Evolutionary conservation across 139 green algal genomes (phyloP), one percentile per base, ranked within the genome.

Genomic region (Picochlorum costavermella): DNA sequence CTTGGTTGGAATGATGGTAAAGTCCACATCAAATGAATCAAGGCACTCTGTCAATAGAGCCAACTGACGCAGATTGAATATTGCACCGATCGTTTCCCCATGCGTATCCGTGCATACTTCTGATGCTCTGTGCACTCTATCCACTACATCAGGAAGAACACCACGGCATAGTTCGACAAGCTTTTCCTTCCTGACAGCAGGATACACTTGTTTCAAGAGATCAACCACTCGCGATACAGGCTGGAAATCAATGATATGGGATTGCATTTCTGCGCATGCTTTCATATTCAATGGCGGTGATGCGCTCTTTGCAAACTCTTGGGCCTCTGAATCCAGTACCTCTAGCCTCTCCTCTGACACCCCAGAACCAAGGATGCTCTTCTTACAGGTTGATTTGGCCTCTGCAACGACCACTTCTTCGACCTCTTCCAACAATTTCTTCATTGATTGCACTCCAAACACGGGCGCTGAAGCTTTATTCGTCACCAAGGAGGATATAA

Each of bases 21-120:
- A 95, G 31, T 96, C 88, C 1, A 84, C 84, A 55, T 96, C 75
- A 69, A 96, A 96, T 4, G 85, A 82, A 30, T 80, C 80, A 33
- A 97, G 93, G 70, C 94, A 86, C 76, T 97, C 90, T 4, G 89
- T 68, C 63, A 98, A 80, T 56, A 94, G 84, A 60, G 97, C 83
- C 64, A 98, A 83, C 75, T 98, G 88, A 65, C 85, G 84, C 65
- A 98, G 92, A 30, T 87, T 76, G 72, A 97, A 97, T 37, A 98
- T 86, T 81, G 95, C 86, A 14, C 79, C 85, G 65, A 97, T 82
- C 59, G 95, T 53, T 23, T 53, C 46, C 46, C 46, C 46, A 6
- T 53, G 16, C 9, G 46, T 23, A 53, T 53, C 46, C 3, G 16
- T 53, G 46, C 46, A 53, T 0, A 11, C 20, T 23, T 53, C 46